Conservation (phyloP, 345 rosid genomes). For the Brassica incana region DNA sequence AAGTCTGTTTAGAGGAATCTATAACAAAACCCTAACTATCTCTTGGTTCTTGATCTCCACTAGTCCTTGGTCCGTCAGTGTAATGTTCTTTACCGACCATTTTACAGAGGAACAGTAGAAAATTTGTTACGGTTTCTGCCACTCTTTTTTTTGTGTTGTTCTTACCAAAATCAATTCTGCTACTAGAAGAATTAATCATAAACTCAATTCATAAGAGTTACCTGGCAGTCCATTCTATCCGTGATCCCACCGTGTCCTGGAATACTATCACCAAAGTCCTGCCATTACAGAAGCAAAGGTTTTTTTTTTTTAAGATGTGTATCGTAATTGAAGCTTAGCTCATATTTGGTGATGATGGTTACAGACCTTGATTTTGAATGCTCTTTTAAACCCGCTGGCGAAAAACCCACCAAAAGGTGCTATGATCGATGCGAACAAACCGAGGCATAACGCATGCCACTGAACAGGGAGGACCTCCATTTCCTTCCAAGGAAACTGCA, state of each 20-base stretch:
- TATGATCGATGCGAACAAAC: conserved; percentile 95
- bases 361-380: conserved; percentile 86
- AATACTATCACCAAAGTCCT: conserved; percentile 99
- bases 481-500: conserved; percentile 93
- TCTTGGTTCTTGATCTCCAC: background rate
- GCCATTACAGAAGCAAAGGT: conserved; percentile 12
- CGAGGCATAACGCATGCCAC: conserved; percentile 90
- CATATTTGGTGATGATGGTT: conserved; percentile 1
- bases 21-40: background rate
- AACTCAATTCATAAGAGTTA: conserved; percentile 29
- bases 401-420: conserved; percentile 99
- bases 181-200: background rate
- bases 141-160: conserved; percentile 2
- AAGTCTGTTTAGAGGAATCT: background rate
- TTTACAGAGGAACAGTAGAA: conserved; percentile 5
- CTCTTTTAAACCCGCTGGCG: conserved; percentile 97
- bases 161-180: background rate
- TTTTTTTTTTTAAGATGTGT: background rate
- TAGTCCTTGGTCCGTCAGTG: background rate
- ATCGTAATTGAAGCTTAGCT: background rate
- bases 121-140: background rate
- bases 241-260: conserved; percentile 99
- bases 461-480: conserved; percentile 80
- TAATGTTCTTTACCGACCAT: background rate
- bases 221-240: conserved; percentile 98